Percentiles rank a stretch among this genome's conserved stretches.
Evolutionary conservation across 2,329 filamentous ascomycete genomes (phyloP).

Genomic region (Beauveria sp.): DNA sequence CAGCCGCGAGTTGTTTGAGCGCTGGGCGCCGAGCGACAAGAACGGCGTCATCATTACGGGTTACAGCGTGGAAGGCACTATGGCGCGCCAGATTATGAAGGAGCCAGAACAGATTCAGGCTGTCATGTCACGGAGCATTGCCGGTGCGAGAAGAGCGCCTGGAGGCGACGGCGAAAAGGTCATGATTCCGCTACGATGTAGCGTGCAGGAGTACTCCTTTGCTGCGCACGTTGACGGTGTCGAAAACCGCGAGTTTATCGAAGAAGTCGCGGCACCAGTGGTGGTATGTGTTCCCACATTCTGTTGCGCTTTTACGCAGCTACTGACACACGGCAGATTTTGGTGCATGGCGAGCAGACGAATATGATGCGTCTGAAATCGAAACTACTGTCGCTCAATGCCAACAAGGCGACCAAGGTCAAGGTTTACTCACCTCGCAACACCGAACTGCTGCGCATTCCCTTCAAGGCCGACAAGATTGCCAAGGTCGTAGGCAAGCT

Average conservation of each 20-base stretch:
- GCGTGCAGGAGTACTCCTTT: slow-evolving; percentile 89
- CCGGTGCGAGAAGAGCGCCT: slow-evolving; percentile 52
- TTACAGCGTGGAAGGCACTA: slow-evolving; percentile 96
- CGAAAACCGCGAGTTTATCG: slow-evolving; percentile 94
- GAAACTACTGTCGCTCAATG: slow-evolving; percentile 86
- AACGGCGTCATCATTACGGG: slow-evolving; percentile 99
- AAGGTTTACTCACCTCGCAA: slow-evolving; percentile 94
- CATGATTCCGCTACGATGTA: slow-evolving; percentile 88
- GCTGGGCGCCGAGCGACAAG: slow-evolving; percentile 92
- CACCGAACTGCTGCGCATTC: slow-evolving; percentile 88
- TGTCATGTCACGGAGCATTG: slow-evolving; percentile 71
- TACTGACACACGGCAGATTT: slow-evolving; percentile 45
- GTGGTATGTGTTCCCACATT: slow-evolving; percentile 58
- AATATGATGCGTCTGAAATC: slow-evolving; percentile 98
- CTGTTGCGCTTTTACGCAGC: neutral
- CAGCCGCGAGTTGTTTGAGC: slow-evolving; percentile 82
- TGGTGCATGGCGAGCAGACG: slow-evolving; percentile 94
- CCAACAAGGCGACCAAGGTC: slow-evolving; percentile 68
- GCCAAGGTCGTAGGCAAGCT: slow-evolving; percentile 95
- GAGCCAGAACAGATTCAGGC: slow-evolving; percentile 93
- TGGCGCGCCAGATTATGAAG: slow-evolving; percentile 92
- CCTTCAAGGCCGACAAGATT: slow-evolving; percentile 90
- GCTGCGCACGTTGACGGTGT: slow-evolving; percentile 94
- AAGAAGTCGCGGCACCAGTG: slow-evolving; percentile 83
- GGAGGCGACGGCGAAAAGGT: slow-evolving; percentile 73